These are phyloP conservation scores for Xylaria cubensis DNA, from an alignment of 495 filamentous ascomycete species.

Conservation along the genomic window DNA sequence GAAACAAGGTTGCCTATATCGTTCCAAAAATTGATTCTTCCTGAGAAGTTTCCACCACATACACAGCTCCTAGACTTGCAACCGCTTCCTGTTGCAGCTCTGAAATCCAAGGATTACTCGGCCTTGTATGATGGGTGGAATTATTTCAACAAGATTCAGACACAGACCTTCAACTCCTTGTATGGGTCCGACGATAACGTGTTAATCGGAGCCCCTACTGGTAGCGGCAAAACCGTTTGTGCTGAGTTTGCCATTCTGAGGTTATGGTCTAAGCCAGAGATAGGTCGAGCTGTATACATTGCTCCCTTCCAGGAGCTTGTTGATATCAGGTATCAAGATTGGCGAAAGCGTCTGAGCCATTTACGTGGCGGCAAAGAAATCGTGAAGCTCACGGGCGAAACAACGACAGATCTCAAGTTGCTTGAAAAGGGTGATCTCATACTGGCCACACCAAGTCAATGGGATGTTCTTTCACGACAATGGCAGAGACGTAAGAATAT, in stretches of 20 bases:
- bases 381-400: constrained; percentile 93
- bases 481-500: constrained; percentile 97
- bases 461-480: constrained; percentile 93
- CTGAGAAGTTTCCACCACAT: constrained; percentile 94
- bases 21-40: constrained; percentile 92
- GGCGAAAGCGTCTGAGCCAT: constrained; percentile 75
- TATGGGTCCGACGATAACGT: constrained; percentile 92
- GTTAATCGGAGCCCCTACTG: constrained; percentile 86
- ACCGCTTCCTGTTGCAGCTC: constrained; percentile 81
- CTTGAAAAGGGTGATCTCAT: constrained; percentile 90
- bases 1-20: constrained; percentile 93
- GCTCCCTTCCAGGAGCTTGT: constrained; percentile 96
- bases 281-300: constrained; percentile 89
- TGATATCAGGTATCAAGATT: constrained; percentile 78
- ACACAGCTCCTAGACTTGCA: constrained; percentile 91
- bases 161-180: constrained; percentile 93
- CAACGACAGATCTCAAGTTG: constrained; percentile 86
- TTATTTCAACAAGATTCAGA: constrained; percentile 96
- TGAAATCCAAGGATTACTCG: constrained; percentile 85
- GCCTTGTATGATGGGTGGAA: constrained; percentile 84
- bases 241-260: constrained; percentile 91
- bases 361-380: constrained; percentile 88
- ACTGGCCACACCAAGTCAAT: constrained; percentile 89
- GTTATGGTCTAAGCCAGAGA: constrained; percentile 78
- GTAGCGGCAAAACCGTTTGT: constrained; percentile 95